Evolutionary conservation across 768 basidiomycete genomes (phyloP), one percentile per base, ranked within the genome.

Genomic region (Pisolithus microcarpus): DNA sequence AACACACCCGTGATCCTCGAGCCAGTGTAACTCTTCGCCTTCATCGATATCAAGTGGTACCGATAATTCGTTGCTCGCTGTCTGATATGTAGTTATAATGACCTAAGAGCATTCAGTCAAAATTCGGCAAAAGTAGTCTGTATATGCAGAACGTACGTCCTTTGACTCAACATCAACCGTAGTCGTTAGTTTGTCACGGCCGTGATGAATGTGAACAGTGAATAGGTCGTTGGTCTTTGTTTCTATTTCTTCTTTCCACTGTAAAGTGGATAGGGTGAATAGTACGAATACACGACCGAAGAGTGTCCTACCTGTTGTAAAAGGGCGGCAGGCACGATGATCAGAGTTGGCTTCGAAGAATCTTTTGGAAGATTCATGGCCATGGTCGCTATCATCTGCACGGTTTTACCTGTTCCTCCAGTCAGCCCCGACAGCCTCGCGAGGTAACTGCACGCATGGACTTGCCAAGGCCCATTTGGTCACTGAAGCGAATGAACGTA

Each of bases 361-460:
- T 77, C 57, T 0, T 61, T 61, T 0, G 86, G 81, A 58, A 73
- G 73, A 58, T 89, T 87, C 60, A 74, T 74, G 18, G 75, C 79
- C 80, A 91, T 88, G 0, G 81, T 79, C 3, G 87, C 87, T 43
- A 91, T 87, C 79, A 85, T 84, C 61, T 87, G 85, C 1, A 87
- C 80, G 7, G 85, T 87, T 68, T 87, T 85, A 3, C 81, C 79
- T 77, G 45, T 19, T 10, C n/a, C 43, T n/a, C 43, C 9, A 10
- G 43, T 44, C 28, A 44, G 43, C 26, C 24, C 26, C 1, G 26
- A 15, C 43, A 18, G 5, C 1, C 23, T 28, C 43, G 10, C 40
- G 21, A 21, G 21, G 15, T 7, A 16, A 44, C 28, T 11, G 3
- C 13, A 5, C 3, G 43, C 43, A 24, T 28, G 23, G 13, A 16